Conservation (phyloP, 2,329 filamentous ascomycete species). For the Fusarium albidum region DNA sequence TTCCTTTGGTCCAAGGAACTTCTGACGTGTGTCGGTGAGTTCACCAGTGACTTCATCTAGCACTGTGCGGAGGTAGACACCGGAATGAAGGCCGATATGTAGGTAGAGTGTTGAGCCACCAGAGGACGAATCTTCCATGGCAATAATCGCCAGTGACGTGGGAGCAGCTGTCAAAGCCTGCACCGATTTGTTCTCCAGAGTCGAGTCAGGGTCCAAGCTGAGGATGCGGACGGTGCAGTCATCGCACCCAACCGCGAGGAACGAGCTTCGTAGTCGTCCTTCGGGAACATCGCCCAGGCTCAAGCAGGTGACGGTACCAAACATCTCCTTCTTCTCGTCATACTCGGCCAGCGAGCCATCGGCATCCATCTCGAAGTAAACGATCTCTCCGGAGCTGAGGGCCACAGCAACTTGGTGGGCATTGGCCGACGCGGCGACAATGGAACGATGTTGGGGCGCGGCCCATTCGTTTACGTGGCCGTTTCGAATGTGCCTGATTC, state of each 20-base stretch:
- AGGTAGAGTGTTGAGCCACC: constrained; percentile 90
- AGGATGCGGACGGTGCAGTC: constrained; percentile 95
- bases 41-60: constrained; percentile 96
- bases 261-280: constrained; percentile 87
- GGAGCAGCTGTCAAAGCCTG: constrained; percentile 92
- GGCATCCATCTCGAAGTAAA: constrained; percentile 96
- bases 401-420: constrained; percentile 92
- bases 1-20: constrained; percentile 90
- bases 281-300: constrained; percentile 93
- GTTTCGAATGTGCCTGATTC: constrained; percentile 85
- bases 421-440: constrained; percentile 94
- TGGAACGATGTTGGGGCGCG: constrained; percentile 90
- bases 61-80: constrained; percentile 94
- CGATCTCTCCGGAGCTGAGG: constrained; percentile 93
- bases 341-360: constrained; percentile 94
- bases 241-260: constrained; percentile 94
- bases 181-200: constrained; percentile 91
- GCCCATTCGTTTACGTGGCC: constrained; percentile 92
- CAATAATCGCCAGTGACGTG: constrained; percentile 87
- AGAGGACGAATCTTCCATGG: constrained; percentile 93
- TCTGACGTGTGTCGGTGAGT: constrained; percentile 90
- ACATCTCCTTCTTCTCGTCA: constrained; percentile 94
- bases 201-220: constrained; percentile 88
- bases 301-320: constrained; percentile 92
- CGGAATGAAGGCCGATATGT: constrained; percentile 94